These are phyloP conservation scores for Amaranthus hypochondriacus DNA, from an alignment of 148 eudicot species.

Conservation along the genomic window DNA sequence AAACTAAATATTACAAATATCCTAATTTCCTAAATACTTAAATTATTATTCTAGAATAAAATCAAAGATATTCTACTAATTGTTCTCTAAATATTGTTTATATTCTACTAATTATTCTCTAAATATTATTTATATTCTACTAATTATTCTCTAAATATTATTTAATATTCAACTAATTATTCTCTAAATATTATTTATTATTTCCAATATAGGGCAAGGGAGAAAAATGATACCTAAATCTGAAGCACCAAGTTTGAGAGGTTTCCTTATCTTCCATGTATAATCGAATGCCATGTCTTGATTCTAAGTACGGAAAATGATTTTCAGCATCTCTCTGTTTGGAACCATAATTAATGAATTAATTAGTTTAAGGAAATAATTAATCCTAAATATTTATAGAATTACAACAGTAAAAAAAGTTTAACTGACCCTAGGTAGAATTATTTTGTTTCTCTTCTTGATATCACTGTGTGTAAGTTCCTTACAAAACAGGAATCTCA, in stretches of 20 bases:
- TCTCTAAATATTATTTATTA: too few relatives aligned
- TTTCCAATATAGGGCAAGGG: too few relatives aligned
- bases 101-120: too few relatives aligned
- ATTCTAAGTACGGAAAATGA: not conserved
- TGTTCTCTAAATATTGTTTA: too few relatives aligned
- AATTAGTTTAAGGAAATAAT: not conserved
- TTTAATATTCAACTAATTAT: too few relatives aligned
- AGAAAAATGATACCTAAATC: not conserved
- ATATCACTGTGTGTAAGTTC: conserved; percentile 7
- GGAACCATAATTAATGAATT: not conserved
- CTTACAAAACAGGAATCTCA: conserved; percentile 10
- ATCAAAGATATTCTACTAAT: too few relatives aligned
- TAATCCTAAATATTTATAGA: not conserved
- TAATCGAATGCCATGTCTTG: not conserved
- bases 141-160: too few relatives aligned
- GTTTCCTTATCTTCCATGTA: conserved; percentile 1
- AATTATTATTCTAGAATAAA: too few relatives aligned
- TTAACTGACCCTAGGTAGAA: conserved; percentile 4
- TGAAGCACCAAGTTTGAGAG: not conserved
- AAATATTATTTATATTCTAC: too few relatives aligned
- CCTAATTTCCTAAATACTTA: too few relatives aligned
- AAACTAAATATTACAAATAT: too few relatives aligned
- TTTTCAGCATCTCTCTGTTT: conserved; percentile 3
- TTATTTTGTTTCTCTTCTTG: conserved; percentile 5
- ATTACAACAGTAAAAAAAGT: not conserved